These are phyloP conservation scores for Penicillium occitanis DNA, from an alignment of 2,329 filamentous ascomycete genomes.

Conservation along the genomic window DNA sequence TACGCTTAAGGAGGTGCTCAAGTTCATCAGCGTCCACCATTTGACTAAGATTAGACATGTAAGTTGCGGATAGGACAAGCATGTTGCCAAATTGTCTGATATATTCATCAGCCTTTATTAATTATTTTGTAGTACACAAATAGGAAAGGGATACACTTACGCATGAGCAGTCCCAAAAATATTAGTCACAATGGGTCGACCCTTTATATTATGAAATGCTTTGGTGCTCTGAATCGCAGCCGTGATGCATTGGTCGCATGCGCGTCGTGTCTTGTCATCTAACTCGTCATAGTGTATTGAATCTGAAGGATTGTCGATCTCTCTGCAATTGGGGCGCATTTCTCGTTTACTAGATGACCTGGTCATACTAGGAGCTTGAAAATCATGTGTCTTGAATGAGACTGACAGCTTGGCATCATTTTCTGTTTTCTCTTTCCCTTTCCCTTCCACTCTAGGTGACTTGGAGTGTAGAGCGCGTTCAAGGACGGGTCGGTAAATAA, in stretches of 20 bases:
- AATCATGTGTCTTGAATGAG: too few relatives aligned
- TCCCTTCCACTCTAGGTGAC: not conserved
- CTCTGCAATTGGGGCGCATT: too few relatives aligned
- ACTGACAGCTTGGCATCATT: too few relatives aligned
- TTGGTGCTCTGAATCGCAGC: constrained; percentile 81
- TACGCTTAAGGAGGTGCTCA: constrained; percentile 64
- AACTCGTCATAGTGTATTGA: constrained; percentile 43
- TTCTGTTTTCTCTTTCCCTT: too few relatives aligned
- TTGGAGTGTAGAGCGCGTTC: constrained; percentile 59
- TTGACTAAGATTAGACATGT: constrained; percentile 62
- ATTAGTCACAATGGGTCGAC: constrained; percentile 85
- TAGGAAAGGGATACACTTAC: constrained; percentile 60
- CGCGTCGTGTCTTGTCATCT: constrained; percentile 51
- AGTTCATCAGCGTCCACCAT: constrained; percentile 58
- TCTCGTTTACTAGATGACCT: too few relatives aligned
- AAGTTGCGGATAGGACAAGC: constrained; percentile 79
- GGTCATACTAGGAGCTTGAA: too few relatives aligned
- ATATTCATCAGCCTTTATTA: constrained; percentile 25
- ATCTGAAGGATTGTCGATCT: too few relatives aligned
- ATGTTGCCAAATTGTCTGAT: constrained; percentile 93
- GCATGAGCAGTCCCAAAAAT: constrained; percentile 93
- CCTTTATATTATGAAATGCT: constrained; percentile 67
- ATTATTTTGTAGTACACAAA: not conserved
- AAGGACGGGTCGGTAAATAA: constrained; percentile 79
- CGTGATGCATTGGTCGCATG: constrained; percentile 63